A percentile compares a stretch with the other conserved stretches of the same genome.
Conservation (phyloP, 257 asterid species). For the Cinchona pubescens region DNA sequence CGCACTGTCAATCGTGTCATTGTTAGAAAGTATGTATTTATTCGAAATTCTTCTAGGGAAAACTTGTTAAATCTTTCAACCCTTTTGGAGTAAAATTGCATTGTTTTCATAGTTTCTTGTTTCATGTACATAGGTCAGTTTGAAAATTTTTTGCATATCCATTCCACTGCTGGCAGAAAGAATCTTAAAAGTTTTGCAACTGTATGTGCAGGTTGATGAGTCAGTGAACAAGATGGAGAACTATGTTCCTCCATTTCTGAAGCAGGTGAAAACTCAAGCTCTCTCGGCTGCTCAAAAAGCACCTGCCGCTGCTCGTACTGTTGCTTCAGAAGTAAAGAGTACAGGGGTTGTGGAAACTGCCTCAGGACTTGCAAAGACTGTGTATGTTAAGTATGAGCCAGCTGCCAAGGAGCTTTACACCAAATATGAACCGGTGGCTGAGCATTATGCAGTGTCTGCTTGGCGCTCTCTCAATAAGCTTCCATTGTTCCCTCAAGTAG, state of each 20-base stretch:
- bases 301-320: slow-evolving; percentile 63
- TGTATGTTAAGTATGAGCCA: slow-evolving; percentile 71
- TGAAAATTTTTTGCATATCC: too few relatives aligned
- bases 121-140: neutral
- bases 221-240: slow-evolving; percentile 61
- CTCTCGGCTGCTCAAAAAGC: slow-evolving; percentile 57
- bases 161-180: neutral
- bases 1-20: too few relatives aligned
- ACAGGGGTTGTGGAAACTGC: slow-evolving; percentile 72
- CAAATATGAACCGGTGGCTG: slow-evolving; percentile 81
- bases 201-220: slow-evolving; percentile 58
- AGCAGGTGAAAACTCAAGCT: slow-evolving; percentile 52
- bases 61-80: neutral
- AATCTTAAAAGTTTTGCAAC: neutral
- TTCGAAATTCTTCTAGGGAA: neutral
- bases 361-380: slow-evolving; percentile 64
- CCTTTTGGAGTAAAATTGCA: neutral
- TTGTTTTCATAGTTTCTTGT: neutral
- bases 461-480: slow-evolving; percentile 67
- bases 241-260: slow-evolving; percentile 56
- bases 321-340: slow-evolving; percentile 58
- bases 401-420: slow-evolving; percentile 70
- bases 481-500: slow-evolving; percentile 68
- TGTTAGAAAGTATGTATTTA: too few relatives aligned
- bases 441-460: slow-evolving; percentile 65